Evolutionary conservation across 2,329 filamentous ascomycete genomes (phyloP), one percentile per base, ranked within the genome.

Genomic region (Colletotrichum endophyticum): DNA sequence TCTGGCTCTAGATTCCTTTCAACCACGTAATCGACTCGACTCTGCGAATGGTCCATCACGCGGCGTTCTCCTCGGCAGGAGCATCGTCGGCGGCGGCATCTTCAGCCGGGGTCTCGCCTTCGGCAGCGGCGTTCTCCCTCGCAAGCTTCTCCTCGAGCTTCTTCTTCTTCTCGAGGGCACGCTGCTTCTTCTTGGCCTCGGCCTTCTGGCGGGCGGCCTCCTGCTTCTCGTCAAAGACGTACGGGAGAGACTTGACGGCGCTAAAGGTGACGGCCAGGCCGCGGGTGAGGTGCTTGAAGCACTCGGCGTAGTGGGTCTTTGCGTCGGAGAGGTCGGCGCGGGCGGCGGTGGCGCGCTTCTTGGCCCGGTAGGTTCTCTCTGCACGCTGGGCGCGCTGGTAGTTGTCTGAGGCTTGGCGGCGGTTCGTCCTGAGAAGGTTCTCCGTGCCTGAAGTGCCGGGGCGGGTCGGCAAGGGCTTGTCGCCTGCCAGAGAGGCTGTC

Each of bases 401-500:
- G 39, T 85, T 82, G 71, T 85, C 80, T 15, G 85, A 85, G 32
- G 86, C 86, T 56, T 82, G 80, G 49, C 82, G 84, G 30, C 85
- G 84, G 72, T 82, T 85, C 69, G 82, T 84, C 62, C 83, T 81
- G 57, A 88, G 85, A 36, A 87, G 80, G 77, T 84, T 83, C 78
- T 87, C 85, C 22, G 87, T 89, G 71, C 85, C 85, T 0, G 86
- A 85, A 16, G 87, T 87, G 73, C 85, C 84, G 7, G 86, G 86
- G 25, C 87, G 83, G n/a, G 69, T 77, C 6, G 80, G 80, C n/a
- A 82, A 79, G 3, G 81, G 80, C 73, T 82, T 82, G 32, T 74
- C 56, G 53, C 66, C 57, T 28, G 59, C 53, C 39, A 68, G 39
- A 12, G 70, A 57, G 34, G 67, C 32, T 39, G 68, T 53, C 22